Conservation (phyloP, 441 rosid species). For the Gossypium davidsonii region DNA sequence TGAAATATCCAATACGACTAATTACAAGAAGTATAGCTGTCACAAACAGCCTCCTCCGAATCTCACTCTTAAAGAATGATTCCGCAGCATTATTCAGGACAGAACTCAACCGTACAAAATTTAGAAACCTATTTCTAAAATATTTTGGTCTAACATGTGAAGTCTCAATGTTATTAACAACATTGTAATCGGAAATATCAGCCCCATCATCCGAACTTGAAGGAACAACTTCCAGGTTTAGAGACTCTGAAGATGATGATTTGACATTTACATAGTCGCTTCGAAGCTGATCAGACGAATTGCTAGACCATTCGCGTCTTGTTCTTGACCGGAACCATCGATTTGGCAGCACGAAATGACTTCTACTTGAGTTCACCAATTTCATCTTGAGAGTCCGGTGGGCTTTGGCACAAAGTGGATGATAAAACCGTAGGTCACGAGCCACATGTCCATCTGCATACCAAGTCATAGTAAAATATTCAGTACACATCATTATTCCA, state of each 20-base stretch:
- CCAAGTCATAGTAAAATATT: background rate
- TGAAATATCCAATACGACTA: constrained; percentile 82
- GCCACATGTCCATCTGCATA: constrained; percentile 30
- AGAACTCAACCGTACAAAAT: constrained; percentile 62
- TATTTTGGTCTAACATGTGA: constrained; percentile 34
- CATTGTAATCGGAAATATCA: constrained; percentile 16
- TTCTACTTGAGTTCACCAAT: constrained; percentile 20
- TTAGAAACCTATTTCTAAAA: constrained; percentile 68
- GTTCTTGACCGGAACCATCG: constrained; percentile 21
- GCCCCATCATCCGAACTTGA: constrained; percentile 26
- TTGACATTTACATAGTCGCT: constrained; percentile 35
- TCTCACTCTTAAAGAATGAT: constrained; percentile 85
- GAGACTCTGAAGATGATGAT: constrained; percentile 27
- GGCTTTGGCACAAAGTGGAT: constrained; percentile 17
- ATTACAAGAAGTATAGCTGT: constrained; percentile 61
- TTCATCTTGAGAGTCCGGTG: constrained; percentile 22
- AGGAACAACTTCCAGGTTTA: constrained; percentile 32
- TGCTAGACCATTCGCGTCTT: constrained; percentile 25
- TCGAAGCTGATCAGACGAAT: constrained; percentile 40
- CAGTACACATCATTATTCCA: background rate
- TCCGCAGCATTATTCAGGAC: constrained; percentile 68
- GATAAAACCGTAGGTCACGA: constrained; percentile 14
- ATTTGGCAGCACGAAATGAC: constrained; percentile 18
- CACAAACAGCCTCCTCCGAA: constrained; percentile 74
- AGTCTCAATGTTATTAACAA: constrained; percentile 21